Evolutionary conservation across 352 stramenopile species (phyloP).

Genomic region (Phytophthora multivora): DNA sequence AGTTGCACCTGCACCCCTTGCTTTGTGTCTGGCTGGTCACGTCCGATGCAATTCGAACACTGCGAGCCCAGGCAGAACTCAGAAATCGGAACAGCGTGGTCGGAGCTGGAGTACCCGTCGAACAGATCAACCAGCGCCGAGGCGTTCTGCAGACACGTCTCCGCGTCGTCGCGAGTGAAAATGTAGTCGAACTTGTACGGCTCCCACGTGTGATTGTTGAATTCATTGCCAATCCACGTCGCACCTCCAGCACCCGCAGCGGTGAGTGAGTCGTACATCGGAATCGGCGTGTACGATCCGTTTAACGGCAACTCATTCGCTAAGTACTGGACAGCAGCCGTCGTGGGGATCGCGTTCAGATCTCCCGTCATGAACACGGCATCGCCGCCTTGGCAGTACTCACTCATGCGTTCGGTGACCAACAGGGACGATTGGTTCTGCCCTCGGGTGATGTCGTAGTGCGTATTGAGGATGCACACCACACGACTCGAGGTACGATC

Average conservation of each 20-base stretch:
- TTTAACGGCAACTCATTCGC: slow-evolving; percentile 11
- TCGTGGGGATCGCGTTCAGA: slow-evolving; percentile 50
- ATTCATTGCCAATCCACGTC: slow-evolving; percentile 66
- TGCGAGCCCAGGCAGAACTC: slow-evolving; percentile 52
- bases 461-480: slow-evolving; percentile 73
- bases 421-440: slow-evolving; percentile 57
- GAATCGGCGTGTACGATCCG: slow-evolving; percentile 38
- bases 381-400: slow-evolving; percentile 48
- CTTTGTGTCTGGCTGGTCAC: not conserved
- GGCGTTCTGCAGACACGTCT: slow-evolving; percentile 44
- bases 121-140: slow-evolving; percentile 49
- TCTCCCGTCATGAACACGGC: slow-evolving; percentile 64
- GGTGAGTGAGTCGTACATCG: slow-evolving; percentile 62
- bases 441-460: slow-evolving; percentile 63
- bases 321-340: slow-evolving; percentile 47
- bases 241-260: slow-evolving; percentile 35
- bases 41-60: slow-evolving; percentile 28
- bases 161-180: slow-evolving; percentile 45
- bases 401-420: slow-evolving; percentile 43
- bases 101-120: slow-evolving; percentile 51
- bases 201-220: slow-evolving; percentile 32
- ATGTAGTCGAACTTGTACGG: slow-evolving; percentile 71
- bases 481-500: slow-evolving; percentile 20
- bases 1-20: slow-evolving; percentile 4
- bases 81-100: slow-evolving; percentile 65